Base-by-base conservation (phyloP, 2,329 filamentous ascomycete genomes). In the Verticillium dahliae region DNA sequence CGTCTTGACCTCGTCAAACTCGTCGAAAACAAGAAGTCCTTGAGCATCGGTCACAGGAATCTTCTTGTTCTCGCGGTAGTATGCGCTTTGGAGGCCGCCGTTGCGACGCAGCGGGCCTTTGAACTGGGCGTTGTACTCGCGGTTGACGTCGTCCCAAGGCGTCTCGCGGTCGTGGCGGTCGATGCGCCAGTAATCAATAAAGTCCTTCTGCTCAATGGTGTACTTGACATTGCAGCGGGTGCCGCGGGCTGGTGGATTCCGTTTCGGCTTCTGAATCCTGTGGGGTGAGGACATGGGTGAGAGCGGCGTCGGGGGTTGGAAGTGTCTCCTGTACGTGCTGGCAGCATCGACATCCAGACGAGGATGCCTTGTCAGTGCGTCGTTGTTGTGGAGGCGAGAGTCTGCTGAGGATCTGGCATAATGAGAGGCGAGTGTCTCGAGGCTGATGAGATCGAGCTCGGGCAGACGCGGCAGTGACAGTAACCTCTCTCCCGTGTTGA, bases 21-120 rank as follows among this genome's bases (percentile, higher is more conserved):
- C 59, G 58, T 66, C 64, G 22, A 66, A 66, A n/a, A 65, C 57
- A 41, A 66, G 60, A 27, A 65, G 61, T 41, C 64, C 64, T 41
- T 62, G 57, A 10, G 41, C n/a, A 54, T 66, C 64, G 35, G 62
- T 63, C 56, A 57, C 59, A 33, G 64, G 64, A 39, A 66, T 66
- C 57, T 66, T 62, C 63, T 66, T 66, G 60, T 66, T 66, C 64
- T 66, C 64, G 60, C 64, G 63, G 60, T 66, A 66, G 58, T 62
- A 65, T 22, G 64, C 64, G 50, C 63, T 62, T 58, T 66, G 64
- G 15, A 66, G 61, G 1, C 64, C 64, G 31, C 64, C 63, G 33
- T 59, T 60, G n/a, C 63, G 62, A 33, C 64, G 64, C 41, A 63
- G 62, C 22, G 64, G 64, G 33, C 64, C 64, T 41, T 62, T 63